A percentile compares a stretch with the other conserved stretches of the same genome.
phyloP scores from a whole-genome alignment of 2,329 filamentous ascomycete species.

The Pestalotiopsis sp. region DNA sequence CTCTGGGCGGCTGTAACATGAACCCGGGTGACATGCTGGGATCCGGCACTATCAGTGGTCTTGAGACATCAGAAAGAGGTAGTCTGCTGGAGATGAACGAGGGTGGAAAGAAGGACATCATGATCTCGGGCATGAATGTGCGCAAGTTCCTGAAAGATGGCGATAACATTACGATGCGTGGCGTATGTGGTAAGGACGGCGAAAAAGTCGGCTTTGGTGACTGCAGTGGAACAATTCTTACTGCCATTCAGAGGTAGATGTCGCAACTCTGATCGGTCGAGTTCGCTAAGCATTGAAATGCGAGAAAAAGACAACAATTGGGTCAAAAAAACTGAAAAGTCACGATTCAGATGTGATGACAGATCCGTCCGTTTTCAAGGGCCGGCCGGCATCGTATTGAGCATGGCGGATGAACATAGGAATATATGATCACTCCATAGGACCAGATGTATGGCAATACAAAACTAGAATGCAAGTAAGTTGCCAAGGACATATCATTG shows the following conservation, averaged over 20 bases:
- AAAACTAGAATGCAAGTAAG: too few relatives aligned
- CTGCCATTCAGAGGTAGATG: conserved; percentile 11
- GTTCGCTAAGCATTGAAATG: background rate
- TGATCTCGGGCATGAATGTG: conserved; percentile 41
- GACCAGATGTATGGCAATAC: too few relatives aligned
- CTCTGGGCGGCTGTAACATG: conserved; percentile 75
- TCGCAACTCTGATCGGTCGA: background rate
- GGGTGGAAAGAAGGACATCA: conserved; percentile 46
- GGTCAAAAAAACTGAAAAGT: background rate
- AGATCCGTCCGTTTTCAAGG: too few relatives aligned
- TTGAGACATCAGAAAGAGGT: conserved; percentile 39
- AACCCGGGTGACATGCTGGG: conserved; percentile 75
- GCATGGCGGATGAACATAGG: too few relatives aligned
- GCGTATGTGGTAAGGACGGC: conserved; percentile 36
- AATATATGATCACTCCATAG: too few relatives aligned
- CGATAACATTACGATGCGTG: conserved; percentile 45
- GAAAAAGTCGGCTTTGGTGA: conserved; percentile 47
- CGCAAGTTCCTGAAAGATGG: conserved; percentile 50
- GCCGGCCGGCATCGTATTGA: too few relatives aligned
- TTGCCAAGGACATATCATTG: too few relatives aligned
- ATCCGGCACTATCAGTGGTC: conserved; percentile 72
- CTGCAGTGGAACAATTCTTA: conserved; percentile 39
- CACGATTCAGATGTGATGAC: too few relatives aligned
- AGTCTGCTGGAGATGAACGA: conserved; percentile 49
- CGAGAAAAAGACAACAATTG: background rate